phyloP scores from a whole-genome alignment of 129 eudicot species.

The Centrapalus pauciflorus region DNA sequence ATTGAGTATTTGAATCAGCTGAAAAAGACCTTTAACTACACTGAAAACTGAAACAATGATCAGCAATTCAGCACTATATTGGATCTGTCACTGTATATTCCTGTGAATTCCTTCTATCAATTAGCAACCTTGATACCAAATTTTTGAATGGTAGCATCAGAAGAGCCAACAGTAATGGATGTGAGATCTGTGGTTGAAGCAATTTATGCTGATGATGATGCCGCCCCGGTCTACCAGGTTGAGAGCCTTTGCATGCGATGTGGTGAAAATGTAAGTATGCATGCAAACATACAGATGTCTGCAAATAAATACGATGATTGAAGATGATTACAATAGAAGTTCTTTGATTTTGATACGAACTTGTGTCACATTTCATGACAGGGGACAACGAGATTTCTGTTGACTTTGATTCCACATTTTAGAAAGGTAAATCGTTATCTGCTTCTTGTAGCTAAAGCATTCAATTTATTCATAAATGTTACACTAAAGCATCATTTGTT shows the following conservation, averaged over 20 bases:
- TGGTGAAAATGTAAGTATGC: slow-evolving; percentile 52
- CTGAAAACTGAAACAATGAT: too few species aligned
- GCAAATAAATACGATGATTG: neutral
- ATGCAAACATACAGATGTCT: neutral
- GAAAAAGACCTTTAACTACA: too few species aligned
- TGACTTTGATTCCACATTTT: slow-evolving; percentile 74
- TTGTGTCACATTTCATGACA: slow-evolving; percentile 29
- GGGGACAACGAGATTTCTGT: slow-evolving; percentile 81
- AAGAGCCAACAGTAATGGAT: slow-evolving; percentile 29
- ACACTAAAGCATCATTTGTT: neutral
- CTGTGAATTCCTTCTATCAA: neutral
- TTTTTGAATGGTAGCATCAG: slow-evolving; percentile 14
- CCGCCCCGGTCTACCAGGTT: slow-evolving; percentile 64
- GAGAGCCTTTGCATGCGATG: slow-evolving; percentile 98
- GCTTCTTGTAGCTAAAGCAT: neutral
- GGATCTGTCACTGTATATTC: too few species aligned
- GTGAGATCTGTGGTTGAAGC: slow-evolving; percentile 82
- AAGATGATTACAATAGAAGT: neutral
- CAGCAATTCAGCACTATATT: too few species aligned
- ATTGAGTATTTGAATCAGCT: too few species aligned
- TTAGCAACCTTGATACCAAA: neutral
- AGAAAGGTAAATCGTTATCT: slow-evolving; percentile 49
- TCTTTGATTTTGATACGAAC: neutral
- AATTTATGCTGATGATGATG: slow-evolving; percentile 47
- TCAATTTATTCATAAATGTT: neutral